Evolutionary conservation across 1,284 basidiomycete genomes (phyloP).

Genomic region (Clitocybe nebularis): DNA sequence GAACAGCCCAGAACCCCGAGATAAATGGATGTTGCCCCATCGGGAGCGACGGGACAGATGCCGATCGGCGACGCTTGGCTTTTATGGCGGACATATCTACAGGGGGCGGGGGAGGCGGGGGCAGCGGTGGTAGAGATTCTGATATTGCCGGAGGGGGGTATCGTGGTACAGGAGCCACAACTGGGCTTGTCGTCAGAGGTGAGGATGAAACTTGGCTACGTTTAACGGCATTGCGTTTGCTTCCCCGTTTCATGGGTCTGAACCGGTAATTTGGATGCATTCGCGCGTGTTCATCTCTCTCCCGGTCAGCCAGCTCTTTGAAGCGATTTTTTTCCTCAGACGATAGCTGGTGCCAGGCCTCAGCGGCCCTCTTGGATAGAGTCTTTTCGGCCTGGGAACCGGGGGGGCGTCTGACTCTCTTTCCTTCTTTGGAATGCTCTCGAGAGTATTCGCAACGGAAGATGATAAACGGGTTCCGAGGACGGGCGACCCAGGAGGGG

Average conservation of each 20-base stretch:
- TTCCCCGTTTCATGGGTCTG: conserved; percentile 43
- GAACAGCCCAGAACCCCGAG: conserved; percentile 3
- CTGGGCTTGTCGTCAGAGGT: not conserved
- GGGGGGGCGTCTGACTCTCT: conserved; percentile 25
- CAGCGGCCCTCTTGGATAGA: conserved; percentile 59
- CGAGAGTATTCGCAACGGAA: conserved; percentile 74
- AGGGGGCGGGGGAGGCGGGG: conserved; percentile 5
- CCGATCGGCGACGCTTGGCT: conserved; percentile 20
- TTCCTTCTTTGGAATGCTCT: conserved; percentile 30
- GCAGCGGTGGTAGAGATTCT: not conserved
- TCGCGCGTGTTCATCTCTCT: conserved; percentile 50
- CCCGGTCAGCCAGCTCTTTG: conserved; percentile 44
- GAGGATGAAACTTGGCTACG: conserved; percentile 7
- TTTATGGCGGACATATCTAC: conserved; percentile 15
- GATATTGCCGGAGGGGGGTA: conserved; percentile 3
- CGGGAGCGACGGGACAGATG: conserved; percentile 21
- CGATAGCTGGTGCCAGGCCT: conserved; percentile 54
- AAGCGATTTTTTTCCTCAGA: conserved; percentile 43
- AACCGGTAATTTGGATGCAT: conserved; percentile 59
- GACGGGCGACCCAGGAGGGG: conserved; percentile 73
- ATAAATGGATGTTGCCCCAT: conserved; percentile 5
- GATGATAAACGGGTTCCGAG: conserved; percentile 86
- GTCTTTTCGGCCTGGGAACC: conserved; percentile 31
- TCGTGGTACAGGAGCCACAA: conserved; percentile 8
- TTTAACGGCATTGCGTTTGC: conserved; percentile 16